Conservation (phyloP, 345 rosid genomes). For the Salix arbutifolia region DNA sequence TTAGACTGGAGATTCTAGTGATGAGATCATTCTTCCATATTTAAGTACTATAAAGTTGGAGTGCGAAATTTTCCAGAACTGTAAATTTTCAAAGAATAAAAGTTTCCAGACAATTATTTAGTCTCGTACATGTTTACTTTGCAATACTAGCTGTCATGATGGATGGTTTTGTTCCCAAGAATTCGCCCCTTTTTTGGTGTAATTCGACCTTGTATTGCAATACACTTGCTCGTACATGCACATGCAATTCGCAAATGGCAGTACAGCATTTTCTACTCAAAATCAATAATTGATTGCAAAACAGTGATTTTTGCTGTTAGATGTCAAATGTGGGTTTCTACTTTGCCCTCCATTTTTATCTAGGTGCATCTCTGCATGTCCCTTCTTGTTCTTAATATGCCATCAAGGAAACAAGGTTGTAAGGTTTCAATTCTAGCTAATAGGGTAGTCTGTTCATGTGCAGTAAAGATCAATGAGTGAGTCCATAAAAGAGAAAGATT, state of each 20-base stretch:
- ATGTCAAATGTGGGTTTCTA: background rate
- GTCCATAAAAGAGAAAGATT: background rate
- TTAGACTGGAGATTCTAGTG: background rate
- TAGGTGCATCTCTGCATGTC: background rate
- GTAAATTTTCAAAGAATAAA: background rate
- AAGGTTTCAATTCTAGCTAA: background rate
- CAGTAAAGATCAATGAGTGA: background rate
- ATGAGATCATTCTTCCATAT: no score
- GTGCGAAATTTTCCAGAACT: no score
- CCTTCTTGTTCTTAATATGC: background rate
- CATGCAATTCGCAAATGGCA: no score
- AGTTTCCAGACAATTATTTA: background rate
- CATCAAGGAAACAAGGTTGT: conserved; percentile 3
- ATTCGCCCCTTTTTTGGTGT: no score
- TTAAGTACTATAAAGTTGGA: no score
- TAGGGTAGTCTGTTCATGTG: background rate
- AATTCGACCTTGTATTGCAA: no score
- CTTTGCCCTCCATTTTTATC: background rate
- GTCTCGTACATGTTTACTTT: conserved; percentile 3
- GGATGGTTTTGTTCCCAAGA: background rate
- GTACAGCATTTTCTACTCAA: no score
- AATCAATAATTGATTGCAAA: no score
- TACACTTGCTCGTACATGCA: no score
- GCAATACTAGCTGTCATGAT: background rate
- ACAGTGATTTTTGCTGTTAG: no score